Percentiles rank a stretch among this genome's conserved stretches.
phyloP scores from a whole-genome alignment of 768 basidiomycete genomes.

The Dentipellis fragilis region DNA sequence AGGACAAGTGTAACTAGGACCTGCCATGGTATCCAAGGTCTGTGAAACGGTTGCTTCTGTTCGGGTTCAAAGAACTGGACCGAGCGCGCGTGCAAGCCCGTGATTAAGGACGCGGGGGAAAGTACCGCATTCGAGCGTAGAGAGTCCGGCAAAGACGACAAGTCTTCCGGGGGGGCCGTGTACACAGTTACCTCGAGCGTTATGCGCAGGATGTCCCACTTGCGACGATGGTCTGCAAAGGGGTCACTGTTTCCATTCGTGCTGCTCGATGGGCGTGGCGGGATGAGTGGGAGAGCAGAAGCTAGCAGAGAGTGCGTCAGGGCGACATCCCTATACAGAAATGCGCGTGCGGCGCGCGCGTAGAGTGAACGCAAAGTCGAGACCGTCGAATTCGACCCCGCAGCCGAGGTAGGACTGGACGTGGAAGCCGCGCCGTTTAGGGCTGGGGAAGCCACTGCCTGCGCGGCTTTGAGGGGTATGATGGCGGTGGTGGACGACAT shows the following conservation, averaged over 20 bases:
- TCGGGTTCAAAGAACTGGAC: constrained; percentile 56
- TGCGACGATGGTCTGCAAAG: constrained; percentile 42
- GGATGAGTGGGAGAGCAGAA: constrained; percentile 57
- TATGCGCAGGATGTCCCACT: constrained; percentile 84
- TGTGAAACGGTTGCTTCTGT: constrained; percentile 18
- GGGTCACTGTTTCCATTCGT: constrained; percentile 24
- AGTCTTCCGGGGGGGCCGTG: constrained; percentile 35
- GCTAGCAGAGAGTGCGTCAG: constrained; percentile 56
- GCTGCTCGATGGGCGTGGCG: constrained; percentile 21
- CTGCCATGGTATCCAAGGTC: constrained; percentile 55
- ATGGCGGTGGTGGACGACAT: neutral
- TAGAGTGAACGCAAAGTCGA: constrained; percentile 63
- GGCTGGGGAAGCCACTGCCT: neutral
- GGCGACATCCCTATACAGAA: constrained; percentile 63
- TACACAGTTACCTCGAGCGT: constrained; percentile 73
- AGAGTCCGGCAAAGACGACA: constrained; percentile 36
- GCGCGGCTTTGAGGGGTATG: constrained; percentile 4
- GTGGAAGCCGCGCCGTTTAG: neutral
- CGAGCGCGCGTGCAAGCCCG: constrained; percentile 52
- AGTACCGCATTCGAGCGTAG: constrained; percentile 44
- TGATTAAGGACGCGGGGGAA: constrained; percentile 49
- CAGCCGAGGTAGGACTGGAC: constrained; percentile 14
- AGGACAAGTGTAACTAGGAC: constrained; percentile 63
- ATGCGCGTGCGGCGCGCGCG: constrained; percentile 67
- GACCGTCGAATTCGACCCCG: constrained; percentile 13